These are phyloP conservation scores for Physocladia obscura DNA, from an alignment of 192 early-diverging fungal species.

Conservation along the genomic window DNA sequence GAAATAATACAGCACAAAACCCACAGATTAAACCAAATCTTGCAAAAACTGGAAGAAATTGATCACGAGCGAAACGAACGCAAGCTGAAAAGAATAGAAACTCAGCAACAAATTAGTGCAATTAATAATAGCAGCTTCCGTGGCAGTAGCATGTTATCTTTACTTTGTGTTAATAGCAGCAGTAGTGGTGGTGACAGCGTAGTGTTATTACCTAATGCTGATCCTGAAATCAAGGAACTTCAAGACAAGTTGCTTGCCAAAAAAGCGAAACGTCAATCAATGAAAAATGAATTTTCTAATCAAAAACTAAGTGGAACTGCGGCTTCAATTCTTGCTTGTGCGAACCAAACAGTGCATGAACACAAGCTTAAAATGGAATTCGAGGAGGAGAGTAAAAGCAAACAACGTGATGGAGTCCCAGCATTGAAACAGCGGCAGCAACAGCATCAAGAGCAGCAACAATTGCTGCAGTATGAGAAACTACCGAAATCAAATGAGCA, in stretches of 20 bases:
- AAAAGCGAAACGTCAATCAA: constrained; percentile 16
- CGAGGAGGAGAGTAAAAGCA: background rate
- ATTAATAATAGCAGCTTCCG: no score
- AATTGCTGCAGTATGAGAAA: background rate
- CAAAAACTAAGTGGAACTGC: constrained; percentile 13
- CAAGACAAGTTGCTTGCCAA: constrained; percentile 38
- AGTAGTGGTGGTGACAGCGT: no score
- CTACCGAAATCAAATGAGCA: background rate
- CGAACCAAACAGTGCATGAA: background rate
- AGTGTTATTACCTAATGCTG: no score
- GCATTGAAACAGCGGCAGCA: background rate
- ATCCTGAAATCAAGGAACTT: constrained; percentile 17
- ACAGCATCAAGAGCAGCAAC: background rate
- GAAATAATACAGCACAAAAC: constrained; percentile 41
- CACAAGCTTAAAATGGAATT: no score
- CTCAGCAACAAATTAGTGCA: no score
- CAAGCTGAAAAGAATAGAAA: constrained; percentile 9
- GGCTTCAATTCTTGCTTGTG: background rate
- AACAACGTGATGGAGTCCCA: background rate
- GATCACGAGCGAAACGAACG: constrained; percentile 40
- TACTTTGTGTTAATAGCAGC: no score
- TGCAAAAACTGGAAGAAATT: constrained; percentile 44
- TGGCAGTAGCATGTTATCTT: no score
- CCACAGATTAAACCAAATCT: constrained; percentile 26
- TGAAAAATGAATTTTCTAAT: constrained; percentile 1